Evolutionary conservation across 2,329 filamentous ascomycete species (phyloP).

Genomic region (Neonectria hederae): DNA sequence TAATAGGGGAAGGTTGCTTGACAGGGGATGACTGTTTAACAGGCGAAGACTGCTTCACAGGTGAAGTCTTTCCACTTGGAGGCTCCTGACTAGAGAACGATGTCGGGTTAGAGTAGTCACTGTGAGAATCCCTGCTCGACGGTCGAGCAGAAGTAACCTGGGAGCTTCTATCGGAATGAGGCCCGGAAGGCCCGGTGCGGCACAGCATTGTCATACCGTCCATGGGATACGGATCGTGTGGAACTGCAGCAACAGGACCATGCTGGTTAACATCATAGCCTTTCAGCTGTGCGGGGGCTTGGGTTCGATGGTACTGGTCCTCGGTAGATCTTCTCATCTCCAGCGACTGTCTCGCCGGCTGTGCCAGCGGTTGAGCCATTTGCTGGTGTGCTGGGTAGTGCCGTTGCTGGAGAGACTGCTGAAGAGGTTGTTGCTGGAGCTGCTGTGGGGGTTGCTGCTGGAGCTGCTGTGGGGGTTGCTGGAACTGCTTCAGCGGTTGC

Average conservation of each 20-base stretch:
- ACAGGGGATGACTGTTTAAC: constrained; percentile 77
- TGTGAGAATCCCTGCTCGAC: constrained; percentile 86
- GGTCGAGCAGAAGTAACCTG: constrained; percentile 72
- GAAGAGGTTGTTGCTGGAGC: constrained; percentile 18
- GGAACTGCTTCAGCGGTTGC: constrained; percentile 27
- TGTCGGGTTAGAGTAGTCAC: constrained; percentile 89
- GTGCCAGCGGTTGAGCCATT: constrained; percentile 16
- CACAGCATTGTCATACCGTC: constrained; percentile 99
- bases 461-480: constrained; percentile 22
- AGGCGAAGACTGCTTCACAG: constrained; percentile 66
- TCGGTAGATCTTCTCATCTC: constrained; percentile 39
- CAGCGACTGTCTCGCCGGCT: constrained; percentile 35
- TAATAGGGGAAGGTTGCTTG: constrained; percentile 60
- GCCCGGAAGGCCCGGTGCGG: constrained; percentile 76
- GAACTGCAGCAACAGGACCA: constrained; percentile 73
- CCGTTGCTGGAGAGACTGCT: constrained; percentile 13
- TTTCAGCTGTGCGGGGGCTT: constrained; percentile 3
- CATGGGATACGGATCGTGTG: constrained; percentile 92
- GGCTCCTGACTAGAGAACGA: constrained; percentile 89
- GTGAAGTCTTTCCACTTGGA: constrained; percentile 76
- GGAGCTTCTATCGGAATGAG: constrained; percentile 63
- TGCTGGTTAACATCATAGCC: constrained; percentile 62
- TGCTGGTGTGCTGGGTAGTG: constrained; percentile 10
- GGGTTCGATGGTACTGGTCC: constrained; percentile 38
- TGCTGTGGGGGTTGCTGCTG: not conserved